Percentiles rank a stretch among this genome's conserved stretches.
Evolutionary conservation across 164 flowering plant species (phyloP).

Genomic region (Aristolochia contorta): DNA sequence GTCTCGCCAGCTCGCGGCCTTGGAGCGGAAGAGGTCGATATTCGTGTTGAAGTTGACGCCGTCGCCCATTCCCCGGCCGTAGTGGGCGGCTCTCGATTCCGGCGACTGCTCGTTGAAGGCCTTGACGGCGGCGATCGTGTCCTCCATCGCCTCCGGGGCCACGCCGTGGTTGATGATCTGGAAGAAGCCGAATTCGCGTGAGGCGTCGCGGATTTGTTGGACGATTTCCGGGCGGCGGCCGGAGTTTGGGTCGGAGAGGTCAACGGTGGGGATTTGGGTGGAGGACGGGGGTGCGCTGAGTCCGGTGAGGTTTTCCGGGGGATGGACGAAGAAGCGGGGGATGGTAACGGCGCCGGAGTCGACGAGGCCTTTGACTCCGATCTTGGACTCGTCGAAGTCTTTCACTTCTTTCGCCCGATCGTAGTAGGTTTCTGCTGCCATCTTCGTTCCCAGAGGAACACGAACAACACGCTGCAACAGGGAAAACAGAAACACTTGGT

Average conservation of each 20-base stretch:
- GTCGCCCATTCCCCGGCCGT: constrained; percentile 19
- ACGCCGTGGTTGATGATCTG: constrained; percentile 47
- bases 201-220: constrained; percentile 17
- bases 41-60: constrained; percentile 17
- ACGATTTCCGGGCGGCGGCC: constrained; percentile 16
- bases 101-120: constrained; percentile 21
- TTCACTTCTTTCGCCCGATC: constrained; percentile 18
- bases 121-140: constrained; percentile 23
- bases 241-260: constrained; percentile 14
- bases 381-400: constrained; percentile 35
- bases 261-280: constrained; percentile 20
- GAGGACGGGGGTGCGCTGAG: background rate
- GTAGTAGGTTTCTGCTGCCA: background rate
- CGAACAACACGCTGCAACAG: no score
- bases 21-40: constrained; percentile 19
- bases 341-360: constrained; percentile 16
- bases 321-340: constrained; percentile 19
- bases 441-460: no score
- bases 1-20: constrained; percentile 32
- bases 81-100: constrained; percentile 23
- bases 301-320: constrained; percentile 7
- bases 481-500: no score
- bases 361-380: constrained; percentile 38
- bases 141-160: constrained; percentile 22
- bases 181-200: constrained; percentile 39